Evolutionary conservation across 2,329 filamentous ascomycete species (phyloP).

Genomic region (Pyrenochaeta sp.): DNA sequence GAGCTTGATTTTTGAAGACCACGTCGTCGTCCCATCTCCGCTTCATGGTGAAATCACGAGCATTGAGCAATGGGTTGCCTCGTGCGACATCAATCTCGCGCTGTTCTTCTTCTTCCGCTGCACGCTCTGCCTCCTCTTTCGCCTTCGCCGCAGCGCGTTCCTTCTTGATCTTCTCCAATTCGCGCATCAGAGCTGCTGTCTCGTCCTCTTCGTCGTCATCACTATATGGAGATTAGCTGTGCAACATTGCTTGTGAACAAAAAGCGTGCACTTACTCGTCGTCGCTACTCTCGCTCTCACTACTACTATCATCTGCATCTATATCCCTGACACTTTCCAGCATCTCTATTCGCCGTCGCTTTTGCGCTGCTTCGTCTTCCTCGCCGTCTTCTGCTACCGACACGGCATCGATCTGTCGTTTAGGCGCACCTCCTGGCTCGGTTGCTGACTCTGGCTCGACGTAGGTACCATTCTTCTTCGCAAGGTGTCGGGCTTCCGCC

Average conservation of each 20-base stretch:
- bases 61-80: constrained; percentile 90
- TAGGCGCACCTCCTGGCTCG: constrained; percentile 59
- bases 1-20: constrained; percentile 98
- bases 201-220: constrained; percentile 74
- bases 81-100: constrained; percentile 88
- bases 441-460: constrained; percentile 57
- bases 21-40: constrained; percentile 97
- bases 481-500: constrained; percentile 86
- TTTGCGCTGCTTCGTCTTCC: constrained; percentile 77
- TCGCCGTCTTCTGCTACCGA: constrained; percentile 56
- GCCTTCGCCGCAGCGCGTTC: constrained; percentile 84
- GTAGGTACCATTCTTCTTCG: constrained; percentile 77
- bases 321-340: constrained; percentile 88
- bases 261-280: constrained; percentile 58
- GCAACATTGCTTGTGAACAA: neutral
- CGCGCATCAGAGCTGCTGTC: constrained; percentile 87
- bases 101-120: constrained; percentile 82
- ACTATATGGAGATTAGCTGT: constrained; percentile 29
- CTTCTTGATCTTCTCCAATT: constrained; percentile 91
- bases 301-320: constrained; percentile 76
- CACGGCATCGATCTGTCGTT: constrained; percentile 70
- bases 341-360: constrained; percentile 76
- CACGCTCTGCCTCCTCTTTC: constrained; percentile 81
- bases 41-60: constrained; percentile 90
- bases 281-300: constrained; percentile 63